Evolutionary conservation across 768 basidiomycete species (phyloP).

Genomic region (Chalciporus sphaerocephalus): DNA sequence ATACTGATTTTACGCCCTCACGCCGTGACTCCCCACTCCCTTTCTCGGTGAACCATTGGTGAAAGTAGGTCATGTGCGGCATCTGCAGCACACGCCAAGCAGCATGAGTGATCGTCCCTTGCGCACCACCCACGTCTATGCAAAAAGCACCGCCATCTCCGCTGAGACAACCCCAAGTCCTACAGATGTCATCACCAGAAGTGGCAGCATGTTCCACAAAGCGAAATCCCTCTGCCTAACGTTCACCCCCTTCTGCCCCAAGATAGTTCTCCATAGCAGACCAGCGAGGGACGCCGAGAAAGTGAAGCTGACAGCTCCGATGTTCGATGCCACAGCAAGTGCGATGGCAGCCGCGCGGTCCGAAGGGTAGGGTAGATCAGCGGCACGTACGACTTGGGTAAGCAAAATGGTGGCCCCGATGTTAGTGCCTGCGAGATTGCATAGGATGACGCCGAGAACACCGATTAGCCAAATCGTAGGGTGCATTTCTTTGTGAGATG

Average conservation of each 20-base stretch:
- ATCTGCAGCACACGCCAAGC: no score
- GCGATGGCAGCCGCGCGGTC: conserved; percentile 59
- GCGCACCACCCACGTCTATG: neutral
- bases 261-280: conserved; percentile 74
- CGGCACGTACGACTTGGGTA: conserved; percentile 66
- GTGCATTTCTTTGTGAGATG: conserved; percentile 38
- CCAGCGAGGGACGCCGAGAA: conserved; percentile 89
- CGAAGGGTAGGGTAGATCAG: conserved; percentile 33
- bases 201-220: conserved; percentile 62
- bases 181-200: conserved; percentile 60
- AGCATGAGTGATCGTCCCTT: neutral
- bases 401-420: conserved; percentile 90
- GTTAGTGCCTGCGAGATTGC: conserved; percentile 84
- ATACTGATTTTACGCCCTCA: no score
- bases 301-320: conserved; percentile 86
- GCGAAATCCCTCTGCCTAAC: conserved; percentile 65
- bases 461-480: conserved; percentile 65
- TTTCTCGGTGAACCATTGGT: no score
- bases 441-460: conserved; percentile 66
- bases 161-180: conserved; percentile 69
- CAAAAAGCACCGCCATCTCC: conserved; percentile 62
- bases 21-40: no score
- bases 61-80: no score
- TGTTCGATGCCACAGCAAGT: conserved; percentile 82
- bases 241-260: conserved; percentile 65